phyloP scores from a whole-genome alignment of 441 rosid genomes.

The Euphorbia corollata region DNA sequence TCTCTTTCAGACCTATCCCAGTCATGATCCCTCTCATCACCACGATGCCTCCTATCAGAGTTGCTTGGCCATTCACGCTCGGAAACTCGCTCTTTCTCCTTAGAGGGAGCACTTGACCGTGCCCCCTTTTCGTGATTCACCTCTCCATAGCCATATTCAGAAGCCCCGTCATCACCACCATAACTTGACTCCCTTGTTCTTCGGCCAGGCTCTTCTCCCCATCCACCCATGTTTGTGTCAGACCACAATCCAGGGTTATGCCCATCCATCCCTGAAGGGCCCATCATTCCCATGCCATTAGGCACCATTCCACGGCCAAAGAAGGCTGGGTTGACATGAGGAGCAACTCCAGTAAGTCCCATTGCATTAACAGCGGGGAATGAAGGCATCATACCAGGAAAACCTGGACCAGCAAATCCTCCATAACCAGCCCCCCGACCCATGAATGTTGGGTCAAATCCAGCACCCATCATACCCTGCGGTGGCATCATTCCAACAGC shows the following conservation, averaged over 20 bases:
- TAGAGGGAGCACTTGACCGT: slow-evolving; percentile 45
- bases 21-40: slow-evolving; percentile 53
- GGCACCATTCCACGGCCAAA: slow-evolving; percentile 79
- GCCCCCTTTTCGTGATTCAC: slow-evolving; percentile 68
- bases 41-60: slow-evolving; percentile 62
- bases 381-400: slow-evolving; percentile 76
- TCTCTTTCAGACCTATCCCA: slow-evolving; percentile 56
- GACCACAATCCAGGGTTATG: slow-evolving; percentile 83
- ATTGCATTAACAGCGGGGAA: slow-evolving; percentile 79
- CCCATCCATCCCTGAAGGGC: slow-evolving; percentile 71
- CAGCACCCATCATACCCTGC: slow-evolving; percentile 83
- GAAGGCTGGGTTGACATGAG: slow-evolving; percentile 95
- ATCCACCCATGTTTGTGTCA: slow-evolving; percentile 72
- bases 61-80: slow-evolving; percentile 81
- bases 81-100: slow-evolving; percentile 59
- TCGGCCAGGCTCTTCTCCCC: slow-evolving; percentile 64
- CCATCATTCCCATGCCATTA: slow-evolving; percentile 74
- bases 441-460: slow-evolving; percentile 84
- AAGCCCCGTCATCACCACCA: slow-evolving; percentile 89
- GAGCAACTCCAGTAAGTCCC: slow-evolving; percentile 92
- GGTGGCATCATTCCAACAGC: slow-evolving; percentile 75
- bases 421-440: slow-evolving; percentile 82
- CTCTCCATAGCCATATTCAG: slow-evolving; percentile 88
- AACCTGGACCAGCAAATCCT: slow-evolving; percentile 78
- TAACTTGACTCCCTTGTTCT: slow-evolving; percentile 71